A percentile compares a stretch with the other conserved stretches of the same genome.
phyloP scores from a whole-genome alignment of 73 alveolate genomes.

The Durusdinium trenchii region DNA sequence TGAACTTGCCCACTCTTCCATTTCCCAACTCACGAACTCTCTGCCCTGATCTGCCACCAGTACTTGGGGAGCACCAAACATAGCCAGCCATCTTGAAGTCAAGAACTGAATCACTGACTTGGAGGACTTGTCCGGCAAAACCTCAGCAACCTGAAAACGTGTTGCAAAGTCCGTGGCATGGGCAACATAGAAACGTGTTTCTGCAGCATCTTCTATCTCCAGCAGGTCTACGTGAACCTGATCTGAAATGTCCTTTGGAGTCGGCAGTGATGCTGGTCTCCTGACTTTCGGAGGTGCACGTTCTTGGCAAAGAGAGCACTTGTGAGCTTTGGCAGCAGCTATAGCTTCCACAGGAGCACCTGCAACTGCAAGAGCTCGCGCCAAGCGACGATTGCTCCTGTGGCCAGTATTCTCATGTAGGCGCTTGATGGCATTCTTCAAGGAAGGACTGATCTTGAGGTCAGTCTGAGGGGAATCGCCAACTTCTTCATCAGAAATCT shows the following conservation, averaged over 20 bases:
- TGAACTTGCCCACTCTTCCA: background rate
- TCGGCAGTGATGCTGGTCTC: background rate
- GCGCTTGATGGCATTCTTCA: background rate
- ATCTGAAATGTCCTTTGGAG: background rate
- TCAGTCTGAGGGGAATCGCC: too few species aligned
- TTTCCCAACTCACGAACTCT: background rate
- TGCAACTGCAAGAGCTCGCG: slow-evolving; percentile 9
- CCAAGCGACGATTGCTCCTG: background rate
- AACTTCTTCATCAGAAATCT: too few species aligned
- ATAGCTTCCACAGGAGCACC: slow-evolving; percentile 18
- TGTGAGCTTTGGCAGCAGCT: background rate
- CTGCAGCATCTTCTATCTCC: background rate
- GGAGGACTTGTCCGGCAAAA: background rate
- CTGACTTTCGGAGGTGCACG: background rate
- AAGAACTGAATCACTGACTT: background rate
- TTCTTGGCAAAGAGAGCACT: background rate
- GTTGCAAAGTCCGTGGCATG: background rate
- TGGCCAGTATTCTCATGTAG: slow-evolving; percentile 41
- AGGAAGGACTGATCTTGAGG: background rate
- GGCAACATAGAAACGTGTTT: background rate
- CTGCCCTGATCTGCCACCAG: background rate
- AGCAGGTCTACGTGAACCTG: slow-evolving; percentile 3
- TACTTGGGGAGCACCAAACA: background rate
- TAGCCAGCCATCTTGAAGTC: background rate
- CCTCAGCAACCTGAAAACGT: background rate